Conservation (phyloP, 768 basidiomycete species). For the Sutorius australiensis region DNA sequence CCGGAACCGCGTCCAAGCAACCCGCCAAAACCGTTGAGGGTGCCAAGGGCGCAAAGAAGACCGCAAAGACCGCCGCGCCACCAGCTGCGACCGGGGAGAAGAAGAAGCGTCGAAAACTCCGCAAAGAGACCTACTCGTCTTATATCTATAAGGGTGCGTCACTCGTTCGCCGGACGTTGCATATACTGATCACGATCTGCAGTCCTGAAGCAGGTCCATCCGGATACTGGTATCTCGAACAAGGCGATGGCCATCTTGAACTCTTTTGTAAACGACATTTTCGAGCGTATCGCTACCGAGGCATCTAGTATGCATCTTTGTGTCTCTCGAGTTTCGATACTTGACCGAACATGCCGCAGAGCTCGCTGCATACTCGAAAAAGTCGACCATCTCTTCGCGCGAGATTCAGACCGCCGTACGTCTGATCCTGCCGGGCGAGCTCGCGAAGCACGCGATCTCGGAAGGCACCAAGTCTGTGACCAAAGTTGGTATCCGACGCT, state of each 20-base stretch:
- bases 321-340: neutral
- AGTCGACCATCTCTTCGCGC: conserved; percentile 97
- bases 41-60: conserved; percentile 79
- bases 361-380: conserved; percentile 96
- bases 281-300: conserved; percentile 89
- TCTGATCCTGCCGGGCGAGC: conserved; percentile 93
- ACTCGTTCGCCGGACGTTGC: neutral
- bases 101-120: conserved; percentile 82
- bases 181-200: conserved; percentile 1
- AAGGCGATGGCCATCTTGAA: conserved; percentile 97
- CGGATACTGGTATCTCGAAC: conserved; percentile 99
- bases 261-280: conserved; percentile 95
- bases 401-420: conserved; percentile 98
- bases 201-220: conserved; percentile 97
- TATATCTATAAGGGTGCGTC: conserved; percentile 88
- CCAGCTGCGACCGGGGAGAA: conserved; percentile 65
- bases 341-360: conserved; percentile 42
- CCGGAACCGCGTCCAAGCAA: conserved; percentile 55
- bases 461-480: conserved; percentile 94
- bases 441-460: conserved; percentile 70
- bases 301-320: conserved; percentile 63
- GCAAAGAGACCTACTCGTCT: conserved; percentile 92
- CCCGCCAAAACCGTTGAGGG: conserved; percentile 54
- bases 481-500: conserved; percentile 46
- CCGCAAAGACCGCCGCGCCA: conserved; percentile 49